Evolutionary conservation across 371 early-diverging fungal species (phyloP).

Genomic region (Cladochytrium tenue): DNA sequence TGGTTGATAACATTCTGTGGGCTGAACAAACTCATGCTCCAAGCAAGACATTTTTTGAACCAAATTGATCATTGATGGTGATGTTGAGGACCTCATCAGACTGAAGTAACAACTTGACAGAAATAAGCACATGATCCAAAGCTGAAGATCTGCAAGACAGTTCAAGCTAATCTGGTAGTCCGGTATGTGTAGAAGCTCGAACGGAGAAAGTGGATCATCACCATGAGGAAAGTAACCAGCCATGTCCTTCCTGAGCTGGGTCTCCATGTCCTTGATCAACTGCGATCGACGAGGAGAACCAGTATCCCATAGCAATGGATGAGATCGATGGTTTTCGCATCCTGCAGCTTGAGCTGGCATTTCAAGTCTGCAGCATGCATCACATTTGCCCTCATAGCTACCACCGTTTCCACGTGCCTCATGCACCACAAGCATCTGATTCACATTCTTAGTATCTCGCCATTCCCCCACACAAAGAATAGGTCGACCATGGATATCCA

Average conservation of each 20-base stretch:
- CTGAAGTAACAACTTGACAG: not conserved
- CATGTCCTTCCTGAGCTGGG: not conserved
- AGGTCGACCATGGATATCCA: not conserved
- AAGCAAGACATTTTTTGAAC: not conserved
- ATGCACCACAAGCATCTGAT: not conserved
- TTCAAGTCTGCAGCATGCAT: not conserved
- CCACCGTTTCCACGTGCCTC: not conserved
- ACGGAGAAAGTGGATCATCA: not conserved
- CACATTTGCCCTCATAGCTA: not conserved
- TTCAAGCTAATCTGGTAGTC: not conserved
- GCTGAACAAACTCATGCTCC: not conserved
- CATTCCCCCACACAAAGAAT: not conserved
- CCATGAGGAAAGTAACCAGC: not conserved
- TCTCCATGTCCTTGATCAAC: not conserved
- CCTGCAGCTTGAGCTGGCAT: not conserved
- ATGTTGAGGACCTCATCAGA: constrained; percentile 1
- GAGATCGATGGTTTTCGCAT: not conserved
- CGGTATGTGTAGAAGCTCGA: not conserved
- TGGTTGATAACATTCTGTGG: not conserved
- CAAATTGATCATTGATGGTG: not conserved
- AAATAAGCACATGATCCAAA: constrained; percentile 1
- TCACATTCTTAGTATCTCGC: not conserved
- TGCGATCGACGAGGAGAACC: not conserved
- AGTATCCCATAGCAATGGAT: not conserved
- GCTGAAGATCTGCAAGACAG: not conserved